Base-by-base conservation (phyloP, 2,329 filamentous ascomycete genomes). In the Pestalotiopsis sp. region DNA sequence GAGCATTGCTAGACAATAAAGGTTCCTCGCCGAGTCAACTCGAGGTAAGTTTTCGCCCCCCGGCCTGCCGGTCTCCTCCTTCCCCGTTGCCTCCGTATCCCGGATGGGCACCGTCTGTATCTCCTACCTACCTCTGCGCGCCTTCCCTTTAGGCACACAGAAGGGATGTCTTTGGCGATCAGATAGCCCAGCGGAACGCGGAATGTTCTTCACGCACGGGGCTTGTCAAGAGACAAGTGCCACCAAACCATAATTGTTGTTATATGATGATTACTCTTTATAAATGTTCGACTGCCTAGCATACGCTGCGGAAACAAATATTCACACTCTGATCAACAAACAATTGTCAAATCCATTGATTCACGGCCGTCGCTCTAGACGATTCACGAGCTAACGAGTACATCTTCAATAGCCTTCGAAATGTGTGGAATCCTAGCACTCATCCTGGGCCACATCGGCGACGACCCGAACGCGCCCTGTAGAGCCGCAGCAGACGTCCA, bases 391-490 rank as follows among this genome's bases (percentile, higher is more conserved):
- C 38, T 38, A 60, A 59, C 44, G 4, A 48, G 26, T 30, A 40
- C 22, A 56, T 35, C 62, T 24, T 61, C 39, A n/a, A 22, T 59
- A 63, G 59, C 17, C 13, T 26, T 58, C 59, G 62, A 40, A 7
- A 69, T 68, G 86, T 88, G 86, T 79, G 86, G 86, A 70, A 86
- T 88, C 71, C 81, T 88, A 60, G 86, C 81, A 70, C 77, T 88
- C 64, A 86, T 88, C 66, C 81, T 87, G 70, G 86, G 84, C 65
- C 83, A 87, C 72, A 78, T 69, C 22, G 66, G 69, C 22, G 68
- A 70, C 35, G 58, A 70, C 39, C 57, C 52, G 5, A 52, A 65
- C 3, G 57, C 57, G 20, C 69, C 69, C 2, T 69, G 65, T 60
- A 81, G 81, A 55, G 85, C 85, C 17, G 81, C 81, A 17, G 80